These are phyloP conservation scores for Avena eriantha DNA, from an alignment of 176 grass and related monocot genomes.

Conservation along the genomic window DNA sequence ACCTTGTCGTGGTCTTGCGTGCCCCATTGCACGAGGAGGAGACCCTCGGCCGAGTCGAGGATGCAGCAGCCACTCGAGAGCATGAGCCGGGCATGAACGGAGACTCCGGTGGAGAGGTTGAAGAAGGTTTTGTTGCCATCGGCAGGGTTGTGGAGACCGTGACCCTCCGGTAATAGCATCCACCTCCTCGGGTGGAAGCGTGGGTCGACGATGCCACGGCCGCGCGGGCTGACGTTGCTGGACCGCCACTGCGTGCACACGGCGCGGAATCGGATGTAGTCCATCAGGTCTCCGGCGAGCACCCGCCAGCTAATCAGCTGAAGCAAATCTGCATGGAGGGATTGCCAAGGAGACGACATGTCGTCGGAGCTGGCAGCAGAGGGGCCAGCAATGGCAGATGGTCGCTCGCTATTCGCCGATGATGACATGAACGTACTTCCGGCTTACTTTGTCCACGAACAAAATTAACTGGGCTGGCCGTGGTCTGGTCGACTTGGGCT, in stretches of 20 bases:
- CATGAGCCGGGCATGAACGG: not conserved
- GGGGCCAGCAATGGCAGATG: no score
- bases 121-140: not conserved
- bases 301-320: not conserved
- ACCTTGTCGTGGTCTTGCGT: not conserved
- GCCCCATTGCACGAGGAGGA: not conserved
- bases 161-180: not conserved
- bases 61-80: not conserved
- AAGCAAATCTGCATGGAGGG: not conserved
- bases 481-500: no score
- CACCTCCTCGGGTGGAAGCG: not conserved
- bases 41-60: not conserved
- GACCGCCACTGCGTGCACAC: not conserved
- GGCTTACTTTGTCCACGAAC: no score
- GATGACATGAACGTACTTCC: no score
- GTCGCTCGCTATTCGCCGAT: not conserved
- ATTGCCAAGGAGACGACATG: not conserved
- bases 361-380: not conserved
- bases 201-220: not conserved
- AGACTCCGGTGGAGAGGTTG: not conserved
- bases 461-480: no score
- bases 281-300: not conserved
- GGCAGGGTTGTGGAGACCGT: not conserved
- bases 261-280: not conserved
- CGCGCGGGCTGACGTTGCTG: not conserved